phyloP scores from a whole-genome alignment of 2,329 filamentous ascomycete genomes.

The Neonectria coccinea region DNA sequence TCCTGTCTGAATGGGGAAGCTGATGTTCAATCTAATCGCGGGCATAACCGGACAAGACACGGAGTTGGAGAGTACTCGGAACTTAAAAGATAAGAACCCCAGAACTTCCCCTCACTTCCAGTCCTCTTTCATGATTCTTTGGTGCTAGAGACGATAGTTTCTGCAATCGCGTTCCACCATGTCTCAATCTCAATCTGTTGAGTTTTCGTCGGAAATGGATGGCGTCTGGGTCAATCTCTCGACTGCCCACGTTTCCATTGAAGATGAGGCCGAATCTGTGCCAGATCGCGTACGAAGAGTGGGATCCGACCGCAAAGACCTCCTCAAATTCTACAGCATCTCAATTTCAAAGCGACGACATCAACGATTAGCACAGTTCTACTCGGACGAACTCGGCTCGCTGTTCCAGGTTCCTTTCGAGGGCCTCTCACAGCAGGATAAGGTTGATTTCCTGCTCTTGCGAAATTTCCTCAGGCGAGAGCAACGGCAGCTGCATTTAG shows the following conservation, averaged over 20 bases:
- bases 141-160: background rate
- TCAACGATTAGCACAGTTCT: slow-evolving; percentile 55
- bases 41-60: background rate
- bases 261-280: slow-evolving; percentile 48
- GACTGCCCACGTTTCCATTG: background rate
- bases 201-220: slow-evolving; percentile 25
- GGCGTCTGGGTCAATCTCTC: slow-evolving; percentile 27
- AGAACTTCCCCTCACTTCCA: slow-evolving; percentile 24
- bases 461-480: slow-evolving; percentile 58
- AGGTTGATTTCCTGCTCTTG: slow-evolving; percentile 63
- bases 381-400: slow-evolving; percentile 53
- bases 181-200: slow-evolving; percentile 14
- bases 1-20: slow-evolving; percentile 15
- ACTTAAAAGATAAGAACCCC: slow-evolving; percentile 12
- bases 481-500: slow-evolving; percentile 54
- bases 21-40: background rate
- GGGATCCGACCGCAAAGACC: slow-evolving; percentile 58
- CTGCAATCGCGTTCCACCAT: slow-evolving; percentile 12
- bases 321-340: slow-evolving; percentile 63
- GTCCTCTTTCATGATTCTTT: background rate
- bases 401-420: slow-evolving; percentile 45
- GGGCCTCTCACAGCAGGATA: slow-evolving; percentile 54
- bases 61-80: slow-evolving; percentile 5
- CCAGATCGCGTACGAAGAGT: slow-evolving; percentile 58
- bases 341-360: slow-evolving; percentile 56